Conservation (phyloP, 2,329 filamentous ascomycete genomes). For the Thermoascus crustaceus region DNA sequence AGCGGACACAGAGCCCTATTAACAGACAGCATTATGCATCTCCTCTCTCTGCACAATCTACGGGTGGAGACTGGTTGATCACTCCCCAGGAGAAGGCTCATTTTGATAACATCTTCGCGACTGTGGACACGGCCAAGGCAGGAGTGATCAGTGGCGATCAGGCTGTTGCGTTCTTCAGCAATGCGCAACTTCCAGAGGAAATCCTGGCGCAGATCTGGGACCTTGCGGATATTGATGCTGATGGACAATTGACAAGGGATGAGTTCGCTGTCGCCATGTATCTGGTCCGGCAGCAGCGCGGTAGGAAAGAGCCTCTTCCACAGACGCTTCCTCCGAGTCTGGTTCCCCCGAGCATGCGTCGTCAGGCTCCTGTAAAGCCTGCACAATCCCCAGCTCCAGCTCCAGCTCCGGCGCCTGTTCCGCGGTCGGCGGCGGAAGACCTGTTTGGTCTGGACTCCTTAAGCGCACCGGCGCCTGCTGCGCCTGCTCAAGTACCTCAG, state of each 20-base stretch:
- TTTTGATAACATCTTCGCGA: conserved; percentile 79
- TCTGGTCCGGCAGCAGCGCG: conserved; percentile 82
- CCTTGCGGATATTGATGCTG: conserved; percentile 84
- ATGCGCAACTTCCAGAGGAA: conserved; percentile 83
- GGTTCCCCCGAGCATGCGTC: conserved; percentile 77
- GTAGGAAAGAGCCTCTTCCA: conserved; percentile 63
- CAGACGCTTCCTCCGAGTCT: conserved; percentile 69
- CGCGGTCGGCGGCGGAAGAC: conserved; percentile 84
- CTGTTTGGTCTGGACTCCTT: conserved; percentile 84
- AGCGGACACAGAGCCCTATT: conserved; percentile 54
- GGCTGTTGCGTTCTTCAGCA: conserved; percentile 87
- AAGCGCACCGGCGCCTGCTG: conserved; percentile 41
- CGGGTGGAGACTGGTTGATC: conserved; percentile 70
- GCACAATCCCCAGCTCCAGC: too few species aligned
- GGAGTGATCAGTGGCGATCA: conserved; percentile 90
- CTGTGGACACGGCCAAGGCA: conserved; percentile 69
- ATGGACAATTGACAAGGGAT: conserved; percentile 74
- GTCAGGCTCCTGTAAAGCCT: conserved; percentile 37
- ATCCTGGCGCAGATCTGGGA: conserved; percentile 94
- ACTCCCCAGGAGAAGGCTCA: conserved; percentile 74
- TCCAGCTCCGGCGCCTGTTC: conserved; percentile 40
- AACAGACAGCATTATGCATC: conserved; percentile 43
- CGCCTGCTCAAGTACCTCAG: conserved; percentile 53
- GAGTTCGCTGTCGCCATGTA: conserved; percentile 98
- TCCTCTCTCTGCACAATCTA: conserved; percentile 46